These are phyloP conservation scores for Pichia heedii DNA, from an alignment of 805 yeast genomes.

Conservation along the genomic window DNA sequence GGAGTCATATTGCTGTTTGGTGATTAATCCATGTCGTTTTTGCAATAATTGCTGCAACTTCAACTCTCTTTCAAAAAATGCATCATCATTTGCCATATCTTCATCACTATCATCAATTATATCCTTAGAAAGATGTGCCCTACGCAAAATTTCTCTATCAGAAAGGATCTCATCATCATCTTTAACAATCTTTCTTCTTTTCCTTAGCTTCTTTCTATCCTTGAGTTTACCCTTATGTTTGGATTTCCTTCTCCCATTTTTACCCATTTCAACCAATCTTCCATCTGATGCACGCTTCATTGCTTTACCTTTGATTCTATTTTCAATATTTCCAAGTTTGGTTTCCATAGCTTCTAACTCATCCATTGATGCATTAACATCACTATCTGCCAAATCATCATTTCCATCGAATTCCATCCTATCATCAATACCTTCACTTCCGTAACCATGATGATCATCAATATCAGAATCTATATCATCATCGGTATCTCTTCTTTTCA, in stretches of 20 bases:
- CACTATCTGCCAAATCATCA: slow-evolving; percentile 29
- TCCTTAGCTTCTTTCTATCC: slow-evolving; percentile 5
- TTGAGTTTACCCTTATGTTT: slow-evolving; percentile 7
- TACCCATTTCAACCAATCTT: slow-evolving; percentile 9
- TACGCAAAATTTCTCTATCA: slow-evolving; percentile 9
- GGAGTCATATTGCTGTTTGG: slow-evolving; percentile 21
- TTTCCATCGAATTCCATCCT: slow-evolving; percentile 1
- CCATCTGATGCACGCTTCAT: slow-evolving; percentile 13
- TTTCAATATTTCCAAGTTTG: slow-evolving; percentile 13
- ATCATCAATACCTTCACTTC: slow-evolving; percentile 10
- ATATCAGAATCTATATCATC: slow-evolving; percentile 1
- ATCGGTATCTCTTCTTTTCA: background rate
- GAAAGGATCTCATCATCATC: slow-evolving; percentile 22
- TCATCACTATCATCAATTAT: slow-evolving; percentile 56
- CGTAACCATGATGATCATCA: slow-evolving; percentile 11
- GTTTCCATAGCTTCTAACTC: slow-evolving; percentile 33
- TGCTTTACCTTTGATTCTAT: slow-evolving; percentile 20
- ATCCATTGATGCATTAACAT: slow-evolving; percentile 31
- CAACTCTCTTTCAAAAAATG: slow-evolving; percentile 50
- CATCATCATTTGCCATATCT: slow-evolving; percentile 44
- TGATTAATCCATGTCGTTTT: slow-evolving; percentile 19
- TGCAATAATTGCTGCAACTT: slow-evolving; percentile 32
- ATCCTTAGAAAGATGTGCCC: slow-evolving; percentile 38
- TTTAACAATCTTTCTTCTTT: slow-evolving; percentile 15
- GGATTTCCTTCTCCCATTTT: background rate